Evolutionary conservation across 2,329 filamentous ascomycete genomes (phyloP), one percentile per base, ranked within the genome.

Genomic region (Aspergillus fischeri): DNA sequence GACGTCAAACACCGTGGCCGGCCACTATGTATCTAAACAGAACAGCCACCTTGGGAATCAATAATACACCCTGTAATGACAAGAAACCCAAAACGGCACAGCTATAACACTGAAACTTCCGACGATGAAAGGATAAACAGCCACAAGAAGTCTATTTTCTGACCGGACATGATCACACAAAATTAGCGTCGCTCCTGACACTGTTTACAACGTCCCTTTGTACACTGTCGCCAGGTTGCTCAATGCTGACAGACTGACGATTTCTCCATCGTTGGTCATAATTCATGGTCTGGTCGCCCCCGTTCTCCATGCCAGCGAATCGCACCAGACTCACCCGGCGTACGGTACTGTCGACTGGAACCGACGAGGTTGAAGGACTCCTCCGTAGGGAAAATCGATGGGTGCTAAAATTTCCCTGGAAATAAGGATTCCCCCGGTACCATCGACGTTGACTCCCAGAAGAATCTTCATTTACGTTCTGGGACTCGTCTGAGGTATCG

Each of bases 161-260:
- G 14, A 38, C 32, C n/a, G 32, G 32, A 7, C 25, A 41, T 41
- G 25, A 44, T 42, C 49, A 72, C 35, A 73, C 64, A 63, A 72
- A 73, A n/a, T 65, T 66, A 17, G 67, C 59, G 52, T 68, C 67
- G 27, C 67, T 68, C 45, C 60, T 55, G n/a, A 65, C 60, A 58
- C 68, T 72, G 27, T 61, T 63, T 9, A 63, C 65, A 6, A 57
- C 50, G 2, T 63, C 63, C 35, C 60, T 63, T 42, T 58, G 58
- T 20, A 68, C 51, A 44, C 57, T 54, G 24, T 27, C 21, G 11
- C 44, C 21, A 17, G 9, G 44, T 20, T 24, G 44, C 24, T 25
- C 44, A 10, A 11, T 47, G 44, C 44, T 47, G 44, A 47, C 20
- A 47, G 44, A 24, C 44, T 6, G 20, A 14, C 44, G 44, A 21